Base-by-base conservation (phyloP, 257 asterid species). In the Plantago major region DNA sequence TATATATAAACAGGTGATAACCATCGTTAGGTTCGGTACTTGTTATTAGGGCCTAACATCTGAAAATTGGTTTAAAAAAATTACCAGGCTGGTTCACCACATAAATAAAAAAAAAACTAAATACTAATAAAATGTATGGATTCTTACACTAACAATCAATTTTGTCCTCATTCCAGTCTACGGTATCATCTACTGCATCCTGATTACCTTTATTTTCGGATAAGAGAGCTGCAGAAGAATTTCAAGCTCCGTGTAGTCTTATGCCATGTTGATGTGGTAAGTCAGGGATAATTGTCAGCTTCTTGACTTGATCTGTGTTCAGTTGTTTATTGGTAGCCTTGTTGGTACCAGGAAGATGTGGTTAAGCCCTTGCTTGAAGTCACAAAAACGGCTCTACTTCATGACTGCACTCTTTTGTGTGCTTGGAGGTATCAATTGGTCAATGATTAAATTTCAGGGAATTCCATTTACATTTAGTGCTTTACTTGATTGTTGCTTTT, bases 101-200 rank as follows among this genome's bases (percentile, higher is more conserved):
- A 22, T 22, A 22, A 22, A 22, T 22, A 22, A 22, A 1, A 22
- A 22, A 22, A 22, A 22, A 1, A 22, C 26, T 22, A 22, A 22
- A 22, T 1, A 22, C 26, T 22, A 22, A 22, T 22, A 22, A 22
- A 22, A 22, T 22, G 26, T 22, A 22, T 2, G 26, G 26, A 22
- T 22, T 22, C 26, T 22, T 22, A 22, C 26, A 22, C 2, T 22
- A 2, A 22, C 26, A 22, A 22, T 49, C 38, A 52, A 40, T 14
- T 71, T 45, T 49, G 68, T 49, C 58, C 68, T 71, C 65, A 7
- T 69, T 79, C 66, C 84, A 92, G 99, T 73, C 94, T 92, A 62
- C 89, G 97, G 60, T 92, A 92, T 69, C 99, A 92, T 72, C 91
- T 92, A 55, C 87, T 92, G 79, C 99, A 92, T 80, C 96, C 99